Evolutionary conservation across 768 basidiomycete genomes (phyloP), one percentile per base, ranked within the genome.

Genomic region (Naganishia vishniacii): DNA sequence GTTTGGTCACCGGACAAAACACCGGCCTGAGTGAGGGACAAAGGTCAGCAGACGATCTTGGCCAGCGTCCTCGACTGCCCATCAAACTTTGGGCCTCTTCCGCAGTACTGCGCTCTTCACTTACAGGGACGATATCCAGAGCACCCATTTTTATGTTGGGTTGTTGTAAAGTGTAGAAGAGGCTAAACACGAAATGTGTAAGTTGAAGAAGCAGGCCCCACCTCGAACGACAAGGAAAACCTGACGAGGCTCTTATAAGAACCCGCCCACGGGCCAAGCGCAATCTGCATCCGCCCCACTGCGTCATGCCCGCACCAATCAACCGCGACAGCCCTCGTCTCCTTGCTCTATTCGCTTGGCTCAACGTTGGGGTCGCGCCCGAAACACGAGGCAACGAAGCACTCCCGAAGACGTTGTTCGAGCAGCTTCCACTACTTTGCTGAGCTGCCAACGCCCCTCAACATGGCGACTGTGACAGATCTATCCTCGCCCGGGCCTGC

Each of bases 1-100:
- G 91, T 88, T 77, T 98, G 84, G 70, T 93, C 88, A 78, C 94
- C 94, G 65, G 91, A 93, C 76, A 99, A 80, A 67, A 99, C 94
- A 69, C 94, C 94, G 77, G 91, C 82, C 92, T 94, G 73, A 42
- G 49, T 26, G 20, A 49, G 15, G 31, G 25, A 26, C 16, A 29
- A 44, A 34, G 40, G 42, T 59, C 37, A 44, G 40, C 8, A 25
- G 16, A 8, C 2, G 13, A 20, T 6, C 9, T 23, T 25, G 48
- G 18, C 34, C 7, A 7, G 34, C 15, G 34, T 15, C 7, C 15
- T 37, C 34, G 8, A 37, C 34, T 15, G 8, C 34, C 15, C 34
- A 37, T 37, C 34, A n/a, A 23, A 37, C 28, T 15, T 11, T 41
- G 8, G 23, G 23, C 4, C 59, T 3, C 23, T 32, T 59, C 42